These are phyloP conservation scores for Pichia sp. DNA, from an alignment of 1,139 yeast species.

Conservation along the genomic window DNA sequence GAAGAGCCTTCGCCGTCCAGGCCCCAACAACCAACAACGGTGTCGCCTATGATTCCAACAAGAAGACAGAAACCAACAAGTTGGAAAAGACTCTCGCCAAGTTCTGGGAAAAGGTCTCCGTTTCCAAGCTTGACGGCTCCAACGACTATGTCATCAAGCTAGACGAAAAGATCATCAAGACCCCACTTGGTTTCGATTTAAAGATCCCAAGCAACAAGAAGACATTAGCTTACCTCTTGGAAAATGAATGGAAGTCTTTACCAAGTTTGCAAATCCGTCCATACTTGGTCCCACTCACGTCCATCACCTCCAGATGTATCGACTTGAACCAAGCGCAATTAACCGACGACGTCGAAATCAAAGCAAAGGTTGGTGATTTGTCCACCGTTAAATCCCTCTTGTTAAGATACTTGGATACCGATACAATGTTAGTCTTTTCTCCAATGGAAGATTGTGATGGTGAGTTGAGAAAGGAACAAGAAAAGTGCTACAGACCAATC, in stretches of 20 bases:
- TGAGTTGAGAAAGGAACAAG: constrained; percentile 69
- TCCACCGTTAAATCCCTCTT: constrained; percentile 54
- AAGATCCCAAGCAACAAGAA: constrained; percentile 60
- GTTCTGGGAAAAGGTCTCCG: constrained; percentile 82
- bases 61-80: constrained; percentile 64
- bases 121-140: constrained; percentile 32
- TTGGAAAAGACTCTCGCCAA: constrained; percentile 67
- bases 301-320: constrained; percentile 81
- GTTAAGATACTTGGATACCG: constrained; percentile 87
- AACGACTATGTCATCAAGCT: constrained; percentile 46
- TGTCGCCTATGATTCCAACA: constrained; percentile 47
- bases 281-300: constrained; percentile 81
- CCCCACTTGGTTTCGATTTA: constrained; percentile 78
- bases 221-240: constrained; percentile 68
- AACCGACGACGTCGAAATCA: constrained; percentile 43
- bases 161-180: constrained; percentile 74
- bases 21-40: neutral
- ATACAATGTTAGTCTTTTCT: constrained; percentile 83
- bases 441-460: constrained; percentile 87
- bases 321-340: constrained; percentile 51
- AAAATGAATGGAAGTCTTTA: constrained; percentile 85
- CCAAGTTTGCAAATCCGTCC: constrained; percentile 74
- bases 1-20: constrained; percentile 10
- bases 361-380: constrained; percentile 59
- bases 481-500: constrained; percentile 71